Base-by-base conservation (phyloP, 2,329 filamentous ascomycete genomes). In the Exserohilum rostratum region DNA sequence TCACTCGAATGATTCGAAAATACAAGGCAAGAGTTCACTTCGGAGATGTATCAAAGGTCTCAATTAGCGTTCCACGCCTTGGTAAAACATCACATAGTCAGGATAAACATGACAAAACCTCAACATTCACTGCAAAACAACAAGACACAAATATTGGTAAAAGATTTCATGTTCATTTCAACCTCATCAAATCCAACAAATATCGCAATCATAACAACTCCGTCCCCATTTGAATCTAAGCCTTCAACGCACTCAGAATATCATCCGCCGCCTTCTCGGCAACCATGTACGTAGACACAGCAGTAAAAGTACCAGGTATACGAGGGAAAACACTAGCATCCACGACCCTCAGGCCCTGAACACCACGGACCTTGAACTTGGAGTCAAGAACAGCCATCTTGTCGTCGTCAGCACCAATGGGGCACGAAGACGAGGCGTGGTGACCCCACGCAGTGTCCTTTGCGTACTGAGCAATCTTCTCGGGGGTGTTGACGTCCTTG, bases 231-330 rank as follows among this genome's bases (percentile, higher is more conserved):
- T n/a, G n/a, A n/a, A 22, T 12, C 38, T 40, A 50, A 51, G 46
- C 37, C 15, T 46, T 17, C 31, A 13, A 61, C 46, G 34, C 59
- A 51, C 30, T 56, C 50, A 74, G 47, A 80, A 87, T 87, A 12
- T 80, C 80, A 70, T 87, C 84, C 2, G 84, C 83, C 0, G 85
- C 85, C 76, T 87, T 88, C 77, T 88, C 85, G 1, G 78, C 79
- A 11, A 84, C 76, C 69, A 87, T 83, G 59, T 84, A 85, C 0
- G 80, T 81, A 0, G 83, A 79, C 1, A 82, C 69, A 3, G 79
- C 78, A 25, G 81, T 78, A 61, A 83, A 85, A 37, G 77, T 82
- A 53, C 84, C 85, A 0, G 83, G 83, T 29, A 73, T 71, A 22
- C 54, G 50, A 0, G 69, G 68, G 59, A 68, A 74, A 2, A 70